Conservation (phyloP, 257 asterid genomes). For the Nicotiana sylvestris region DNA sequence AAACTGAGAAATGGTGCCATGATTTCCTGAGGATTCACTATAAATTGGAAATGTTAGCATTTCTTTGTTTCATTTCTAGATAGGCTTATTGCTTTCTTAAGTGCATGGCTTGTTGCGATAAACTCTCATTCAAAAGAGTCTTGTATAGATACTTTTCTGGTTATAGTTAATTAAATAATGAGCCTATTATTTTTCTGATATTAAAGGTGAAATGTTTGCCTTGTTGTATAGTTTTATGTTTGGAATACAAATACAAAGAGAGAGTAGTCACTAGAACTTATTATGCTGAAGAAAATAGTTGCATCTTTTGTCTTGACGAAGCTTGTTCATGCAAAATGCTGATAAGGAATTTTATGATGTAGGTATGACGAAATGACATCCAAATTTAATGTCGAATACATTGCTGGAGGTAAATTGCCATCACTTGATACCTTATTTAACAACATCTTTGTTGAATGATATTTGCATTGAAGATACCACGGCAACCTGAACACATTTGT, state of each 20-base stretch:
- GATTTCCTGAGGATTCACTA: background rate
- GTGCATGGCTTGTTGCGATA: background rate
- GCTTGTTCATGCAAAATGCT: background rate
- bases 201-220: background rate
- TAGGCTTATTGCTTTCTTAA: background rate
- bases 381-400: slow-evolving; percentile 71
- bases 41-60: background rate
- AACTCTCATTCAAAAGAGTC: background rate
- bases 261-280: background rate
- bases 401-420: slow-evolving; percentile 79
- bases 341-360: background rate
- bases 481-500: background rate
- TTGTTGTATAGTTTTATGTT: background rate
- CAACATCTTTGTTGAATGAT: background rate
- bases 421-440: background rate
- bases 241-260: background rate
- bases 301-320: background rate
- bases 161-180: background rate
- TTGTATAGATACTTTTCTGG: background rate
- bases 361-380: slow-evolving; percentile 93
- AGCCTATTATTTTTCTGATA: background rate
- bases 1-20: background rate
- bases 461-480: background rate
- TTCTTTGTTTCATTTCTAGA: background rate
- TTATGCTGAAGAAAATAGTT: background rate